A percentile compares a stretch with the other conserved stretches of the same genome.
These are phyloP conservation scores for Pseudogymnoascus sp. DNA, from an alignment of 2,329 filamentous ascomycete species.

Conservation along the genomic window DNA sequence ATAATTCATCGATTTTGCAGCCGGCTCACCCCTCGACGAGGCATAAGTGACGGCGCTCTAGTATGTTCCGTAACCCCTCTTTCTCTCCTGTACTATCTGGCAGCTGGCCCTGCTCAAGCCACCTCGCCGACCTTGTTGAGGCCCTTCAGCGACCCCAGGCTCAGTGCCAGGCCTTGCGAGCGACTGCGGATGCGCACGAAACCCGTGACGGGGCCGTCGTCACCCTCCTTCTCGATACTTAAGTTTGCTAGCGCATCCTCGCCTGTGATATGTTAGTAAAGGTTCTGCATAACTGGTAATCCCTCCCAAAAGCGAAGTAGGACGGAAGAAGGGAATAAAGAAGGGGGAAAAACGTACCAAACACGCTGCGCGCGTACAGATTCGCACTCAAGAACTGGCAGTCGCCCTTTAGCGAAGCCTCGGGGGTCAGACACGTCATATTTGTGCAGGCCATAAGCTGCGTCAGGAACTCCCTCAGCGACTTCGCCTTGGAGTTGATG, in stretches of 20 bases:
- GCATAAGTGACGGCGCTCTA: not conserved
- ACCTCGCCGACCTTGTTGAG: conserved; percentile 65
- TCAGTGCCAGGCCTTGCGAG: conserved; percentile 88
- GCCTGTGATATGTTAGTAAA: conserved; percentile 46
- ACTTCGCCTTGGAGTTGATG: conserved; percentile 96
- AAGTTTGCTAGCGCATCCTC: conserved; percentile 97
- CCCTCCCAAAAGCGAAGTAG: not conserved
- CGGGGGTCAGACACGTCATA: conserved; percentile 95
- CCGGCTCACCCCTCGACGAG: not conserved
- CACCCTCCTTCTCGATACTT: conserved; percentile 95
- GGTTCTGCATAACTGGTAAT: not conserved
- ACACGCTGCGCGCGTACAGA: conserved; percentile 91
- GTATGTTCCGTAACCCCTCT: not conserved
- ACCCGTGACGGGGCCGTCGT: conserved; percentile 89
- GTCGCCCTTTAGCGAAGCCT: conserved; percentile 92
- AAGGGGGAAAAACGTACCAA: conserved; percentile 61
- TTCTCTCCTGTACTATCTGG: not conserved
- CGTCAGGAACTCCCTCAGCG: conserved; percentile 81
- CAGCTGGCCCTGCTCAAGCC: conserved; percentile 18
- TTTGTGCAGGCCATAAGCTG: conserved; percentile 97
- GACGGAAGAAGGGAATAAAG: not conserved
- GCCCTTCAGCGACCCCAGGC: conserved; percentile 88
- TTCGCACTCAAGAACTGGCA: conserved; percentile 98
- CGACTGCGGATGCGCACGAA: conserved; percentile 97
- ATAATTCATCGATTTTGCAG: conserved; percentile 4